Evolutionary conservation across 805 yeast species (phyloP), one percentile per base, ranked within the genome.

Genomic region (Kluyveromyces siamensis): DNA sequence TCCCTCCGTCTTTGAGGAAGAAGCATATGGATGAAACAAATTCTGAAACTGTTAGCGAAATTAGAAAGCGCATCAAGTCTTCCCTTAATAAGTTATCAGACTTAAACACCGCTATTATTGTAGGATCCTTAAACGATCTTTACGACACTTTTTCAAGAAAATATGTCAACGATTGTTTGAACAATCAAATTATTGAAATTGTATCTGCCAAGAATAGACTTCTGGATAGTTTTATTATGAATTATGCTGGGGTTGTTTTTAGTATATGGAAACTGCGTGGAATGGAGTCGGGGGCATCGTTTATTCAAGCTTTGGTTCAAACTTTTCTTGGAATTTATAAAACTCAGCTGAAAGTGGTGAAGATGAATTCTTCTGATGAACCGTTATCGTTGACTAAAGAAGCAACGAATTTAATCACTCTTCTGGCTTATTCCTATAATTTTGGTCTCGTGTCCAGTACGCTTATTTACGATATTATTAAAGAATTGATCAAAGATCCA

Each of bases 51-150:
- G 61, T 72, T 8, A 45, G 69, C 2, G 76, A 72, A 37, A 68
- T 90, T 37, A 75, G 76, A 47, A 79, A 81, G 56, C 69, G 79
- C 6, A 75, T 90, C 44, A 93, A 89, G 58, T 90, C 97, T 50
- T 80, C 88, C 1, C 71, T 93, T 58, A 93, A 93, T 64, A 84
- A 81, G 64, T 73, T 93, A n/a, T 85, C 96, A 1, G 98, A 91
- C 57, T 81, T 95, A 1, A 93, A 90, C 52, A 72, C 90, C 27
- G 71, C 77, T 11, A 70, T 82, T 2, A 87, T 90, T 46, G 80
- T 85, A 18, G 75, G 77, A 50, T 87, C 87, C 25, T 68, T 93
- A 46, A 81, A 81, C 56, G 72, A 71, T 0, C 66, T 87, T 1
- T 93, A 79, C 58, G 66, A 73, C 52, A 73, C 73, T 8, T 73